Evolutionary conservation across 1,139 yeast species (phyloP).

Genomic region (Yamadazyma conglobata): DNA sequence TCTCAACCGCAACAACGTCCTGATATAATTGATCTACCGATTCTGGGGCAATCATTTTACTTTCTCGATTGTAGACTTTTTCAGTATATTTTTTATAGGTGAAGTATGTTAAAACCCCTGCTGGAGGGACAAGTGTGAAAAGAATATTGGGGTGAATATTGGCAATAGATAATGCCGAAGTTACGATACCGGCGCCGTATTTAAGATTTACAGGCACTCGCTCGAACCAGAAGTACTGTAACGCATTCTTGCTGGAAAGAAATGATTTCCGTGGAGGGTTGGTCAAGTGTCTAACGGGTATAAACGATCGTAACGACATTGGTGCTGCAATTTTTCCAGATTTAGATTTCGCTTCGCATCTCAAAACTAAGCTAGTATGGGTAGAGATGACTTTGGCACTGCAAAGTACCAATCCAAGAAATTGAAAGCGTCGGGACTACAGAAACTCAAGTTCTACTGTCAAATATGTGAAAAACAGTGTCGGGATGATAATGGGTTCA

Average conservation of each 20-base stretch:
- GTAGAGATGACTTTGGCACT: conserved; percentile 55
- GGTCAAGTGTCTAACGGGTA: conserved; percentile 4
- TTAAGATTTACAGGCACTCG: conserved; percentile 27
- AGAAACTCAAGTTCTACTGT: conserved; percentile 82
- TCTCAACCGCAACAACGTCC: conserved; percentile 20
- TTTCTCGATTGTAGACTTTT: conserved; percentile 17
- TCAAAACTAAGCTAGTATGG: conserved; percentile 5
- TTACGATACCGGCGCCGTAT: conserved; percentile 26
- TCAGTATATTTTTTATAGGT: conserved; percentile 15
- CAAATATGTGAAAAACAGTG: conserved; percentile 92
- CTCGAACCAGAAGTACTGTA: conserved; percentile 25
- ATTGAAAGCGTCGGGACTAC: conserved; percentile 80
- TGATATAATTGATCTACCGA: conserved; percentile 6
- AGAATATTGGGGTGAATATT: conserved; percentile 36
- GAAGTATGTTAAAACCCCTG: conserved; percentile 25
- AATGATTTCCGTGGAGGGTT: conserved; percentile 35
- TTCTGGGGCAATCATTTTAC: conserved; percentile 11
- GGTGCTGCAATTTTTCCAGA: no score
- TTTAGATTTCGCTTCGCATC: no score
- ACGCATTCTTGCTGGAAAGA: conserved; percentile 22
- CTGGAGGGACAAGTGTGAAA: conserved; percentile 38
- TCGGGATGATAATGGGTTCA: conserved; percentile 92
- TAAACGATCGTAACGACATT: no score
- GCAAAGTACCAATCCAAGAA: conserved; percentile 81
- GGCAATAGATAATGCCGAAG: conserved; percentile 28